Percentiles rank a stretch among this genome's conserved stretches.
phyloP scores from a whole-genome alignment of 768 basidiomycete genomes.

The Pleurotus giganteus region DNA sequence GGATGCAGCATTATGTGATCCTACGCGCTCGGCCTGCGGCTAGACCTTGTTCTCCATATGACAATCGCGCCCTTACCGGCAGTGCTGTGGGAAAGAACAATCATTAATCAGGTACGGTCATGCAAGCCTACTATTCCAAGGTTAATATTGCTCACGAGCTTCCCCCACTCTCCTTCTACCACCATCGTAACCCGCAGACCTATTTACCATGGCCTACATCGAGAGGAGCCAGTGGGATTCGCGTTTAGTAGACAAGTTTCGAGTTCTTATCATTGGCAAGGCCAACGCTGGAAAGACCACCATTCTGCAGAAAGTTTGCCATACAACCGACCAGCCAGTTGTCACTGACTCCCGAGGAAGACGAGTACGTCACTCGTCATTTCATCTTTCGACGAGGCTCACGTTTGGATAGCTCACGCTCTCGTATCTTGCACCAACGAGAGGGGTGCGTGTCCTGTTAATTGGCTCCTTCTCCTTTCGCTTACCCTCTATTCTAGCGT shows the following conservation, averaged over 20 bases:
- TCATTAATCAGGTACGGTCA: too few species aligned
- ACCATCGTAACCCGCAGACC: too few species aligned
- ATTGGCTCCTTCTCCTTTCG: neutral
- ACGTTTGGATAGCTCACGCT: neutral
- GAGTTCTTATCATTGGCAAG: conserved; percentile 39
- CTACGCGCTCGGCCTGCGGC: too few species aligned
- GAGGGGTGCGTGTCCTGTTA: conserved; percentile 4
- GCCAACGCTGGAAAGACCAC: conserved; percentile 42
- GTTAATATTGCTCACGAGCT: too few species aligned
- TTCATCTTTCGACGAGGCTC: neutral
- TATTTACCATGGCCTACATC: too few species aligned
- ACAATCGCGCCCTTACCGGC: too few species aligned
- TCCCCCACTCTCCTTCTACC: too few species aligned
- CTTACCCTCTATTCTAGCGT: conserved; percentile 19
- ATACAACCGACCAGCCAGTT: conserved; percentile 28
- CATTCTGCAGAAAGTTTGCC: conserved; percentile 34
- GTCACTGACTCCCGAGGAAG: conserved; percentile 21
- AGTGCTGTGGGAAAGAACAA: too few species aligned
- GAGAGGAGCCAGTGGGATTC: too few species aligned
- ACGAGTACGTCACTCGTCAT: conserved; percentile 16
- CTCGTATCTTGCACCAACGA: conserved; percentile 14
- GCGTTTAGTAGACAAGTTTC: conserved; percentile 19
- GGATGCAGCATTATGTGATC: too few species aligned
- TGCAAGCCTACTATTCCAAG: too few species aligned
- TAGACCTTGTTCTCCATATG: too few species aligned